phyloP scores from a whole-genome alignment of 805 yeast species.

The Lipomyces oligophaga region DNA sequence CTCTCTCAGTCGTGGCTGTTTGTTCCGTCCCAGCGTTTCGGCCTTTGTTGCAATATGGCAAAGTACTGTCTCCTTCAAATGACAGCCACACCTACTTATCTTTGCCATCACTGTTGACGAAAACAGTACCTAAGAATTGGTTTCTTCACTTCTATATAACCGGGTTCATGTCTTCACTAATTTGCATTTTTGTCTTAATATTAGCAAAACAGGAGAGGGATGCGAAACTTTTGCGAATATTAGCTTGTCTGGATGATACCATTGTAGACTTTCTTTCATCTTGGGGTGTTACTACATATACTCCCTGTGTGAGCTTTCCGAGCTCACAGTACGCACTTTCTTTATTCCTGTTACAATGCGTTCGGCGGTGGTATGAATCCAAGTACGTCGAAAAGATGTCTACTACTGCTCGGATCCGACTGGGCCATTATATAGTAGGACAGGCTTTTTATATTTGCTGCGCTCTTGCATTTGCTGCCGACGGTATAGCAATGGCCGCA shows the following conservation, averaged over 20 bases:
- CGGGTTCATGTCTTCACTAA: conserved; percentile 7
- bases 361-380: conserved; percentile 51
- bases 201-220: too few species aligned
- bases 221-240: too few species aligned
- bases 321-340: conserved; percentile 4
- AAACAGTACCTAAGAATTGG: conserved; percentile 36
- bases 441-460: conserved; percentile 43
- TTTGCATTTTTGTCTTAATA: conserved; percentile 2
- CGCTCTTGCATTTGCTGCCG: conserved; percentile 7
- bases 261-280: too few species aligned
- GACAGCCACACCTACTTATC: not conserved
- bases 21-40: conserved; percentile 6
- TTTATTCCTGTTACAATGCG: conserved; percentile 42
- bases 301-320: not conserved
- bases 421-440: conserved; percentile 59
- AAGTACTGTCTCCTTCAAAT: conserved; percentile 5
- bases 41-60: conserved; percentile 20
- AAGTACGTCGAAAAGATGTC: conserved; percentile 42
- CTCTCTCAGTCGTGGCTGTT: conserved; percentile 7
- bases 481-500: not conserved
- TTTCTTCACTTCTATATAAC: conserved; percentile 37
- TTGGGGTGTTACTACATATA: too few species aligned
- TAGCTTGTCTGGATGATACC: too few species aligned
- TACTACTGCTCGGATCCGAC: conserved; percentile 47
- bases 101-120: not conserved